Evolutionary conservation across 768 basidiomycete genomes (phyloP), one percentile per base, ranked within the genome.

Genomic region (Boletus sp.): DNA sequence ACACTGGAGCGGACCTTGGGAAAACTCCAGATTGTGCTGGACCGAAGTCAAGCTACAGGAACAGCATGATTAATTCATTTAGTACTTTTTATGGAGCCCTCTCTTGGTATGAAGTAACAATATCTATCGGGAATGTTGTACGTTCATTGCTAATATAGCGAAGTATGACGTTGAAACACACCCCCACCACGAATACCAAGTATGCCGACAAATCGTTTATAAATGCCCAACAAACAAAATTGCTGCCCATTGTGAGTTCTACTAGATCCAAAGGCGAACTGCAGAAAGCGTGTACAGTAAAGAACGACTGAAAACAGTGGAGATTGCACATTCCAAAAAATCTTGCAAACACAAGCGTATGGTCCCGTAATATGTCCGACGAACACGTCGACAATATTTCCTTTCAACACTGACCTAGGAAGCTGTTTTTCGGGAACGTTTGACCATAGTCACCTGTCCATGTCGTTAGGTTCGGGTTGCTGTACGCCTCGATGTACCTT

Each of bases 391-490:
- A 54, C 51, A 50, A 20, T 45, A 55, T 54, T 33, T 47, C 50
- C 52, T 28, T 40, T 73, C 68, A 86, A 71, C 89, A 91, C 64
- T 83, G 73, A 32, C 77, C 82, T 18, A 86, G 67, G 64, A 85
- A 80, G 11, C 62, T 76, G 73, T 80, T 91, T 75, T 83, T 90
- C 6, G 92, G 92, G 66, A 82, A 84, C 10, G 82, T 67, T 68
- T 91, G 86, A 42, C 78, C 75, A 62, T 73, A 90, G 64, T 85
- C 85, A 57, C 75, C 76, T 39, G 61, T 72, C 90, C 90, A 92
- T 20, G 89, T 88, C 52, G 91, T 92, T 10, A 90, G 64, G 69
- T 92, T 92, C 18, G 86, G 79, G 64, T 96, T 92, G 46, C 78
- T 83, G 71, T 95, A 96, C n/a, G 90, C 89, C 50, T 85, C 83